Base-by-base conservation (phyloP, 768 basidiomycete species). In the Crassisporium funariophilum region DNA sequence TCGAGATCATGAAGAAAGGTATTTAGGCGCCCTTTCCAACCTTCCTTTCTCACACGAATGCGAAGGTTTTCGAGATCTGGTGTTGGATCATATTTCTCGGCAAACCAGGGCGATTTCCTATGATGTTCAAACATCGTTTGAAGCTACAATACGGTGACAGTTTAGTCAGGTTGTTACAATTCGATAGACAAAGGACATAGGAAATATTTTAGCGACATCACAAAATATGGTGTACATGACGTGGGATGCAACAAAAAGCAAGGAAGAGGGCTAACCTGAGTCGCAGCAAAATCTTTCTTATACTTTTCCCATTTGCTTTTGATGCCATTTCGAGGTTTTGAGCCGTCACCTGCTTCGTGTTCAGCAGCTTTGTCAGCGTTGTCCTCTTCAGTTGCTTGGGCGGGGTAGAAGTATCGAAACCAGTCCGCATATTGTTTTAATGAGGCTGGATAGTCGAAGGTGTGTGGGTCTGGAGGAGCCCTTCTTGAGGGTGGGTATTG, bases 61-160 rank as follows among this genome's bases (percentile, higher is more conserved):
- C 95, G 86, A 64, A 94, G 72, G 44, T 77, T 75, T 45, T 80
- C 77, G 61, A 79, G 81, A 57, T 91, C 86, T 41, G 81, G 74
- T 33, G 82, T 68, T 46, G 87, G 87, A 51, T 93, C 91, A 73
- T 98, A 98, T 67, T 91, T 91, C 76, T 98, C 95, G 46, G 84
- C 82, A 74, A 97, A 98, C 95, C 95, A 98, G 11, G 92, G 87
- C n/a, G 91, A 91, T 62, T 88, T 86, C 70, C 85, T 82, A 74
- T 98, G 95, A 69, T 92, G 88, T 24, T 97, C 88, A 78, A 92
- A 97, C 79, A 98, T 88, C 47, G 88, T 88, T 75, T 91, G 91
- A 61, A 95, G 83, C 94, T 98, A 78, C 65, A 77, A 71, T 69
- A 72, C 67, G 67, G 43, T 49, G 61, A 60, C 61, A 47, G 38